These are phyloP conservation scores for Aureobasidium mangrovei DNA, from an alignment of 2,329 filamentous ascomycete genomes.

Conservation along the genomic window DNA sequence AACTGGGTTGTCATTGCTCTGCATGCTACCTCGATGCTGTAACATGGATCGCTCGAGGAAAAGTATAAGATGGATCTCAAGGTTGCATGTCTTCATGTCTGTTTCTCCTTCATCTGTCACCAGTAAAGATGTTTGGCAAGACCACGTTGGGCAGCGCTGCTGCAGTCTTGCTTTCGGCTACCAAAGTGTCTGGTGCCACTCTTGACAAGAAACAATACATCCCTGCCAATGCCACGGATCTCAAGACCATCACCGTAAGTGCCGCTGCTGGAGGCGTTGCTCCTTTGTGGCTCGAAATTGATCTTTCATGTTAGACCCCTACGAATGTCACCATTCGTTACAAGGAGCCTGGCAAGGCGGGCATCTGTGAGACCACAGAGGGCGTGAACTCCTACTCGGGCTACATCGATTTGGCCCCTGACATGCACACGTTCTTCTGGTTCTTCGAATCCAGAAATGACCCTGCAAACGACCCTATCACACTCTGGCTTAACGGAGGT, in stretches of 20 bases:
- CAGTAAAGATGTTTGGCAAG: neutral
- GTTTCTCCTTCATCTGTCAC: neutral
- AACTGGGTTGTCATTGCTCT: neutral
- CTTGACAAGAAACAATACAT: slow-evolving; percentile 11
- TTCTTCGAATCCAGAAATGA: slow-evolving; percentile 54
- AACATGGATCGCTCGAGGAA: neutral
- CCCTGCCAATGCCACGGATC: slow-evolving; percentile 34
- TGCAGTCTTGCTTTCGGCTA: neutral
- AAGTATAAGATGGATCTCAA: slow-evolving; percentile 1
- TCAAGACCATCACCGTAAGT: slow-evolving; percentile 33
- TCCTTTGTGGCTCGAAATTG: neutral
- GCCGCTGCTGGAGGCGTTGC: too few species aligned
- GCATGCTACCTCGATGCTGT: neutral
- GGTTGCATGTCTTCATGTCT: neutral
- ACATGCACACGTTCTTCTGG: slow-evolving; percentile 48
- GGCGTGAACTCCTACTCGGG: slow-evolving; percentile 44
- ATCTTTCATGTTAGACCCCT: slow-evolving; percentile 22
- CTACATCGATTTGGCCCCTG: slow-evolving; percentile 26
- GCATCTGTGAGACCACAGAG: slow-evolving; percentile 44
- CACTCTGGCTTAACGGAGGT: slow-evolving; percentile 54
- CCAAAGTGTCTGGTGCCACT: neutral
- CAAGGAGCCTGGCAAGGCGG: slow-evolving; percentile 41
- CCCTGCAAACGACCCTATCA: slow-evolving; percentile 46
- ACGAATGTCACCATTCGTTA: slow-evolving; percentile 40
- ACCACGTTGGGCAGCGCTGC: slow-evolving; percentile 1